A percentile compares a stretch with the other conserved stretches of the same genome.
Evolutionary conservation across 805 yeast genomes (phyloP).

Genomic region (Kregervanrija fluxuum): DNA sequence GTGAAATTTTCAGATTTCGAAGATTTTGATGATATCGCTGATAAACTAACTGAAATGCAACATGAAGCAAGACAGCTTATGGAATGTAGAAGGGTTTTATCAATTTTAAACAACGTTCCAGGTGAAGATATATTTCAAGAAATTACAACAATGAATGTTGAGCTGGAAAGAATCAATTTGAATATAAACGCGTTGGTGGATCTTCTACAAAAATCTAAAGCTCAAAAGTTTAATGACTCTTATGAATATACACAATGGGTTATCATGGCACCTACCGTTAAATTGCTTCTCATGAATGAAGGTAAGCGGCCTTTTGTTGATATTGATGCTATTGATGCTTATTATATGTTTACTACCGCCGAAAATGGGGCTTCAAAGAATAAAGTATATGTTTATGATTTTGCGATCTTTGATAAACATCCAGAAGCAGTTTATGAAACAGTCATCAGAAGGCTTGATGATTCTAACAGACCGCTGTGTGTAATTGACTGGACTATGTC

Average conservation of each 20-base stretch:
- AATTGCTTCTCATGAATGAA: constrained; percentile 61
- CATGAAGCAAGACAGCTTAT: constrained; percentile 15
- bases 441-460: constrained; percentile 39
- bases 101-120: constrained; percentile 4
- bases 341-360: constrained; percentile 53
- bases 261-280: constrained; percentile 59
- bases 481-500: constrained; percentile 46
- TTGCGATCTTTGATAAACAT: constrained; percentile 68
- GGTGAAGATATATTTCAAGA: constrained; percentile 5
- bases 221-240: constrained; percentile 22
- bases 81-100: constrained; percentile 17
- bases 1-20: constrained; percentile 23
- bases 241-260: constrained; percentile 46
- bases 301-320: constrained; percentile 63
- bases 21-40: constrained; percentile 16
- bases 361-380: constrained; percentile 67
- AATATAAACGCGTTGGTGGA: constrained; percentile 22
- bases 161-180: constrained; percentile 20
- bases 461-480: constrained; percentile 26
- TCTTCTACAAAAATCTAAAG: constrained; percentile 23
- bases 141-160: constrained; percentile 16
- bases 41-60: constrained; percentile 16
- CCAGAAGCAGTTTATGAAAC: constrained; percentile 59
- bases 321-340: constrained; percentile 56
- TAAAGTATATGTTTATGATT: constrained; percentile 50